Evolutionary conservation across 2,329 filamentous ascomycete species (phyloP).

Genomic region (Colletotrichum kahawae): DNA sequence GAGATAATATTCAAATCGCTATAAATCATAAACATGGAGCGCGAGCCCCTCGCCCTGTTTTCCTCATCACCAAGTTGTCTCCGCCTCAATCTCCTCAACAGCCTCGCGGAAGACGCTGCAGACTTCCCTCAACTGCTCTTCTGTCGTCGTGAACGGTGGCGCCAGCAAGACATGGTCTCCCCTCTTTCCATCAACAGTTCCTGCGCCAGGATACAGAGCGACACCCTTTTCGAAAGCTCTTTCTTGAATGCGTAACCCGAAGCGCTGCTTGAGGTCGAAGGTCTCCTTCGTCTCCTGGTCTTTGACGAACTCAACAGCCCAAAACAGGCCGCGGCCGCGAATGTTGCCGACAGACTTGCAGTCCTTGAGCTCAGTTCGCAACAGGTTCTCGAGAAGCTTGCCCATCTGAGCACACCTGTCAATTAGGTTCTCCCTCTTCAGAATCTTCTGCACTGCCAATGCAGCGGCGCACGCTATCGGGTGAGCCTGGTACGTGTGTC

Average conservation of each 20-base stretch:
- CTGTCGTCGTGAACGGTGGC: conserved; percentile 69
- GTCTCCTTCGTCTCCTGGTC: conserved; percentile 39
- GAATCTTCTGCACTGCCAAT: conserved; percentile 34
- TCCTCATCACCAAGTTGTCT: not conserved
- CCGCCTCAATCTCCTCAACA: conserved; percentile 6
- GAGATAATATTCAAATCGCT: not conserved
- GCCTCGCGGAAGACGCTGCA: conserved; percentile 6
- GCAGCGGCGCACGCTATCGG: conserved; percentile 31
- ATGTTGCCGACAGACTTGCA: conserved; percentile 44
- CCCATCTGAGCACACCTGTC: conserved; percentile 36
- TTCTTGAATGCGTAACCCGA: conserved; percentile 31
- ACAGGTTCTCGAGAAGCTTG: conserved; percentile 28
- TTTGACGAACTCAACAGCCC: conserved; percentile 52
- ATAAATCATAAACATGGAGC: not conserved
- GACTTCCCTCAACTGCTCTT: not conserved
- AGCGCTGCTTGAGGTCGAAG: conserved; percentile 32
- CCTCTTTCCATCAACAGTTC: conserved; percentile 61
- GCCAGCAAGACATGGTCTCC: conserved; percentile 76
- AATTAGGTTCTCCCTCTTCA: conserved; percentile 38
- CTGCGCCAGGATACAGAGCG: conserved; percentile 57
- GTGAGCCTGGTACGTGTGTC: conserved; percentile 32
- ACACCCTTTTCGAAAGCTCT: conserved; percentile 29
- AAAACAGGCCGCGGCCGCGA: conserved; percentile 49
- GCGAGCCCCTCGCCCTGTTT: not conserved
- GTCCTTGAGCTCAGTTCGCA: conserved; percentile 30